phyloP scores from a whole-genome alignment of 2,329 filamentous ascomycete genomes.

The Bipolaris oryzae region DNA sequence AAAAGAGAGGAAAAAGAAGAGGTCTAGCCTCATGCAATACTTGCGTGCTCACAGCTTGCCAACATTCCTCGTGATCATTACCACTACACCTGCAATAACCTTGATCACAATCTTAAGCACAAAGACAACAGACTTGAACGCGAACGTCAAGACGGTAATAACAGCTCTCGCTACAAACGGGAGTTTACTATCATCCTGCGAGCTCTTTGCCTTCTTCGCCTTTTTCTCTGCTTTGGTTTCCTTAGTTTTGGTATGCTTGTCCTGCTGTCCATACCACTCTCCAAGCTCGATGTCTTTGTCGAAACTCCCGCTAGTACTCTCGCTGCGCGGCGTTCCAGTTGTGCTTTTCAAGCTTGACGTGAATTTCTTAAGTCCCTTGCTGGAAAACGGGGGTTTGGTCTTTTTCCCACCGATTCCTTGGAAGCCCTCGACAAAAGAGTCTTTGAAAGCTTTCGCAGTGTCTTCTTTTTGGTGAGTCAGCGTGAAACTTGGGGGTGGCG shows the following conservation, averaged over 20 bases:
- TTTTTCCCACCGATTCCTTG: slow-evolving; percentile 36
- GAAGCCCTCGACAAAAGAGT: slow-evolving; percentile 43
- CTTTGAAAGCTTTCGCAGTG: slow-evolving; percentile 38
- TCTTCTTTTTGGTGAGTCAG: slow-evolving; percentile 32
- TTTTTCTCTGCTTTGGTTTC: slow-evolving; percentile 32
- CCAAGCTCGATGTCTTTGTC: slow-evolving; percentile 49
- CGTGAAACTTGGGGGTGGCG: slow-evolving; percentile 38
- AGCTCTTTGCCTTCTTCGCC: slow-evolving; percentile 29
- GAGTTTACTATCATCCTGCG: slow-evolving; percentile 43
- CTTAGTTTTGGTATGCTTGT: slow-evolving; percentile 16
- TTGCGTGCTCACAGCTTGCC: slow-evolving; percentile 38
- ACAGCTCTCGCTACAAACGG: slow-evolving; percentile 49
- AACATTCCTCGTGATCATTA: slow-evolving; percentile 46
- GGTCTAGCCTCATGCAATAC: neutral
- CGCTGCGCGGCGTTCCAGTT: slow-evolving; percentile 14
- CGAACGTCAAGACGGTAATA: slow-evolving; percentile 49
- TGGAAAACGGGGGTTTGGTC: slow-evolving; percentile 25
- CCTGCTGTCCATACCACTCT: slow-evolving; percentile 47
- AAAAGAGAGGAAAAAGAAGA: neutral
- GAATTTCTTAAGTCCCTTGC: slow-evolving; percentile 34
- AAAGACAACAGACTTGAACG: slow-evolving; percentile 52
- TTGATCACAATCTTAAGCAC: slow-evolving; percentile 51
- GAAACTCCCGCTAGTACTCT: slow-evolving; percentile 28
- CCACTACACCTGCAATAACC: slow-evolving; percentile 48
- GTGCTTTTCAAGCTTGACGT: slow-evolving; percentile 23